phyloP scores from a whole-genome alignment of 352 stramenopile genomes.

The Pythium angustatum region DNA sequence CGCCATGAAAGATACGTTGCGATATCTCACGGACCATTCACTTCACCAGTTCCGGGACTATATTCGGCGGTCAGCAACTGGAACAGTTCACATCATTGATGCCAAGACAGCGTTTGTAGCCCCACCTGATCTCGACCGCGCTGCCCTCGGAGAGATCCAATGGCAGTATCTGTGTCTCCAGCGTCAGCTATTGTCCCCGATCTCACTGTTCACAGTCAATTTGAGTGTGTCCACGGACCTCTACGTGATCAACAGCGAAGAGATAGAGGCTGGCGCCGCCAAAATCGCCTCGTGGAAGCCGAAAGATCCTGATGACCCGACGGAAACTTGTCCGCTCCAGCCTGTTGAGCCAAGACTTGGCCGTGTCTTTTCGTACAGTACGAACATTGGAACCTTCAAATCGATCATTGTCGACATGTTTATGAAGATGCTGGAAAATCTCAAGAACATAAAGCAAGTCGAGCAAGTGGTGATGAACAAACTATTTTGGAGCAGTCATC shows the following conservation, averaged over 20 bases:
- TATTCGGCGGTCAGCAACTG: constrained; percentile 52
- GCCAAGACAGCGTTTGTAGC: constrained; percentile 68
- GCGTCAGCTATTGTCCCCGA: constrained; percentile 52
- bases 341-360: constrained; percentile 48
- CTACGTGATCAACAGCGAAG: constrained; percentile 75
- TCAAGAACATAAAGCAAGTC: constrained; percentile 86
- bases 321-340: constrained; percentile 58
- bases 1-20: constrained; percentile 82
- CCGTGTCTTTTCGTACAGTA: constrained; percentile 69
- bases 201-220: constrained; percentile 74
- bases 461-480: constrained; percentile 94
- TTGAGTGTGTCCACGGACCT: constrained; percentile 70
- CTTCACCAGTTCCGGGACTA: constrained; percentile 75
- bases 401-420: constrained; percentile 64
- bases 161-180: constrained; percentile 82
- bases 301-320: constrained; percentile 69
- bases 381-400: constrained; percentile 62
- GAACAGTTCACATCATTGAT: constrained; percentile 72
- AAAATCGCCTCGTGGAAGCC: constrained; percentile 59
- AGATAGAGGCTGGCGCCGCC: constrained; percentile 53
- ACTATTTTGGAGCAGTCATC: constrained; percentile 94
- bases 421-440: constrained; percentile 75
- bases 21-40: constrained; percentile 71
- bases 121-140: constrained; percentile 64
- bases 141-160: constrained; percentile 65